Conservation (phyloP, 768 basidiomycete genomes). For the Serendipita sp. region DNA sequence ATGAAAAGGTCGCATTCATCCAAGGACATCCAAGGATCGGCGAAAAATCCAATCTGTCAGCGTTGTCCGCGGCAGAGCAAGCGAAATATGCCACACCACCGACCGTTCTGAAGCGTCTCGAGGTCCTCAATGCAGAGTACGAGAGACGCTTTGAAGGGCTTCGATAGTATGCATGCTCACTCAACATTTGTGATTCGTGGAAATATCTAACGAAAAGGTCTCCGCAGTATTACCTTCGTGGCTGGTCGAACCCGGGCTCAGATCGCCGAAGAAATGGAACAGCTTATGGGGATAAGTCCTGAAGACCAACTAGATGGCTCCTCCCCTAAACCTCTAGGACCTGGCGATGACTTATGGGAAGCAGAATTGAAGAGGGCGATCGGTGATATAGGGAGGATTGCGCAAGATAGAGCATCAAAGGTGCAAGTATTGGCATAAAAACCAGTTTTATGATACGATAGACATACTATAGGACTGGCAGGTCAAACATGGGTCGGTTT, state of each 20-base stretch:
- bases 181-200: background rate
- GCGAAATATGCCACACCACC: constrained; percentile 42
- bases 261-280: constrained; percentile 71
- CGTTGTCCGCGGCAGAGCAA: constrained; percentile 68
- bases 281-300: constrained; percentile 29
- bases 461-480: no score
- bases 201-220: background rate
- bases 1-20: background rate
- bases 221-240: constrained; percentile 62
- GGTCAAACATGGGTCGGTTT: no score
- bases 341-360: constrained; percentile 36
- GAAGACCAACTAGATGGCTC: constrained; percentile 20
- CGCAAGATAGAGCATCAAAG: constrained; percentile 23
- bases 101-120: constrained; percentile 55
- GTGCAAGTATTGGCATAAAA: no score
- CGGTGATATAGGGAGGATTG: constrained; percentile 57
- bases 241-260: constrained; percentile 58
- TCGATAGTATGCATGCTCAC: constrained; percentile 30
- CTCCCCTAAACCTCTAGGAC: constrained; percentile 23
- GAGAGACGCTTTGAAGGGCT: constrained; percentile 57
- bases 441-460: no score
- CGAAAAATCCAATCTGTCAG: constrained; percentile 57
- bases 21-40: constrained; percentile 34
- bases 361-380: constrained; percentile 58
- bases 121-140: constrained; percentile 61